Percentiles rank a stretch among this genome's conserved stretches.
Evolutionary conservation across 2,329 filamentous ascomycete species (phyloP).

Genomic region (Leptoxyphium fumago): DNA sequence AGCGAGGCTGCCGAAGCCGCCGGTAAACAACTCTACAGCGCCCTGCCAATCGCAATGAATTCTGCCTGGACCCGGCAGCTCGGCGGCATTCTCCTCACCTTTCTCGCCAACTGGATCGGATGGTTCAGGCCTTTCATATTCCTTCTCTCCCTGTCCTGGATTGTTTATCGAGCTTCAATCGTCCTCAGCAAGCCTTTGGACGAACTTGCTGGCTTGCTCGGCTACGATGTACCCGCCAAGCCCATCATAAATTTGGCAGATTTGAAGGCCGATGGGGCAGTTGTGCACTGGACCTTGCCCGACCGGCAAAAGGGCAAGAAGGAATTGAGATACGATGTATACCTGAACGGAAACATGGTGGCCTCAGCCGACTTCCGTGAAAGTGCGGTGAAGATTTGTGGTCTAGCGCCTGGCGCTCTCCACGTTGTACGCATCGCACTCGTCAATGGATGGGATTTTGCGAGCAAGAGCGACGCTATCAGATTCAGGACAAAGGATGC

Average conservation of each 20-base stretch:
- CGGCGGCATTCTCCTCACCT: neutral
- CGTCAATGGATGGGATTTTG: slow-evolving; percentile 81
- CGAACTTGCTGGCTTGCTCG: slow-evolving; percentile 76
- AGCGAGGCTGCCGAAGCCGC: neutral
- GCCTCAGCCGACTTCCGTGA: slow-evolving; percentile 72
- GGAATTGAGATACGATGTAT: slow-evolving; percentile 76
- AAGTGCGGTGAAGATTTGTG: slow-evolving; percentile 80
- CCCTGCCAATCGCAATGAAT: neutral
- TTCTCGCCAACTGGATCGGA: neutral
- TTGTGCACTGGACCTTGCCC: slow-evolving; percentile 68
- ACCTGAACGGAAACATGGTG: slow-evolving; percentile 71
- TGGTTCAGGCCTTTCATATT: slow-evolving; percentile 10
- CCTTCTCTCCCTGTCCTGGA: slow-evolving; percentile 16
- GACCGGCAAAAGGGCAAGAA: slow-evolving; percentile 36
- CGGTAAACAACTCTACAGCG: neutral
- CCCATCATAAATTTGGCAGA: slow-evolving; percentile 83
- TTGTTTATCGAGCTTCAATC: slow-evolving; percentile 72
- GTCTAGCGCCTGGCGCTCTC: slow-evolving; percentile 71
- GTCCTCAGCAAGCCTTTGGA: slow-evolving; percentile 84
- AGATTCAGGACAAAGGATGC: slow-evolving; percentile 55
- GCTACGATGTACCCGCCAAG: slow-evolving; percentile 81
- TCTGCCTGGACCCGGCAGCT: neutral
- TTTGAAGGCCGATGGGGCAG: slow-evolving; percentile 74
- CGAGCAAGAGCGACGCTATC: slow-evolving; percentile 73
- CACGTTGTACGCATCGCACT: slow-evolving; percentile 91